Evolutionary conservation across 169 alveolate species (phyloP).

Genomic region (Eimeria acervulina): DNA sequence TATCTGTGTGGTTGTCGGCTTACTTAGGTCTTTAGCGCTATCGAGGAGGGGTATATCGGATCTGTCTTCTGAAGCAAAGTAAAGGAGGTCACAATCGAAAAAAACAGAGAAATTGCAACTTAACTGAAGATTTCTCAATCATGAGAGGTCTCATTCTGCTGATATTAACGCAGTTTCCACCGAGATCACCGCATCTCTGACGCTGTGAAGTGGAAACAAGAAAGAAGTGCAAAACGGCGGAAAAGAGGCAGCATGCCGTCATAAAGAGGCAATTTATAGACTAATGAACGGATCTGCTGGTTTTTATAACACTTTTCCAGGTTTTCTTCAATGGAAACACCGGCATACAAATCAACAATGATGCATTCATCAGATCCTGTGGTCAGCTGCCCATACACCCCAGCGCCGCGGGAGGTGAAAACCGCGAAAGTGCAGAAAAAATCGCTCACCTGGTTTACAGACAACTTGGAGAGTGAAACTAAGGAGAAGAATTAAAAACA

Average conservation of each 20-base stretch:
- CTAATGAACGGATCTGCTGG: background rate
- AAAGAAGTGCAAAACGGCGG: background rate
- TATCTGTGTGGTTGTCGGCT: background rate
- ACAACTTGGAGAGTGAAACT: background rate
- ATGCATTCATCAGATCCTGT: background rate
- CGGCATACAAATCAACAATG: background rate
- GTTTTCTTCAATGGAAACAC: too few relatives aligned
- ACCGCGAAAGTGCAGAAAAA: background rate
- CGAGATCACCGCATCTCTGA: background rate
- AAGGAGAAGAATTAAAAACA: background rate
- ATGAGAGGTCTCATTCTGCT: background rate
- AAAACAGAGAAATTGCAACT: too few relatives aligned
- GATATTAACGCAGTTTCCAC: background rate
- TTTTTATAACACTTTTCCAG: background rate
- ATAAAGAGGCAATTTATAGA: background rate
- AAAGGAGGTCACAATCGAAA: background rate
- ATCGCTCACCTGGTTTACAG: background rate
- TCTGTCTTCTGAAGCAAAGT: conserved; percentile 11
- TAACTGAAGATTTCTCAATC: background rate
- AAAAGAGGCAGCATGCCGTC: background rate
- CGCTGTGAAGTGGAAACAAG: background rate
- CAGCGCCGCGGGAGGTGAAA: background rate
- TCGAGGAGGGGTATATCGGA: conserved; percentile 8
- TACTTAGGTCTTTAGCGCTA: background rate
- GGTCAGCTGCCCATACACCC: conserved; percentile 5